Conservation (phyloP, 2,329 filamentous ascomycete species). For the Cephalotrichum gorgonifer region DNA sequence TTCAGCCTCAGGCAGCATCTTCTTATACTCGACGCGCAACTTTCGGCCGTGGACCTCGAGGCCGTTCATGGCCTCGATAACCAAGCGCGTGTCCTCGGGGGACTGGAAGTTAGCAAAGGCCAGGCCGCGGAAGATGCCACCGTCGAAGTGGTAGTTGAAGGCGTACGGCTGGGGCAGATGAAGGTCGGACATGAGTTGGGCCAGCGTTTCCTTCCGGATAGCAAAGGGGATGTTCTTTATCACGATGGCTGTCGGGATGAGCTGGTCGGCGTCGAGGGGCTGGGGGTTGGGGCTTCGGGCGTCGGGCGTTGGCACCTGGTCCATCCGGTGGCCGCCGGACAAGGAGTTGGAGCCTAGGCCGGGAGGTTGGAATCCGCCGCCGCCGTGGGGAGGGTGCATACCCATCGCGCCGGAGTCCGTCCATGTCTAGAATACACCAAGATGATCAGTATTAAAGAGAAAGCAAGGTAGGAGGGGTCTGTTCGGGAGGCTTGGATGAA, state of each 20-base stretch:
- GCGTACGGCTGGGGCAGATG: slow-evolving; percentile 90
- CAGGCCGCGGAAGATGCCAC: slow-evolving; percentile 88
- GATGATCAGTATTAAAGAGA: slow-evolving; percentile 4
- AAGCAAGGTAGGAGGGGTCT: not conserved
- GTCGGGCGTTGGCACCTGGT: slow-evolving; percentile 12
- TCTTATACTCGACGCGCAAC: slow-evolving; percentile 95
- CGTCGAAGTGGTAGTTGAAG: slow-evolving; percentile 99
- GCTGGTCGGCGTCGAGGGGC: slow-evolving; percentile 58
- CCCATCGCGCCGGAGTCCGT: slow-evolving; percentile 31
- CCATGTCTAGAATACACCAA: slow-evolving; percentile 29
- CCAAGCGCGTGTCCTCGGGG: slow-evolving; percentile 81
- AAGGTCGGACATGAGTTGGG: slow-evolving; percentile 88
- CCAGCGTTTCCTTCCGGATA: slow-evolving; percentile 91
- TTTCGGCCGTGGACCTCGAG: slow-evolving; percentile 93
- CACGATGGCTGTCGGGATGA: slow-evolving; percentile 96
- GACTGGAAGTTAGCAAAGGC: slow-evolving; percentile 98
- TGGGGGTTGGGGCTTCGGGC: slow-evolving; percentile 28
- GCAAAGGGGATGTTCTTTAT: slow-evolving; percentile 99
- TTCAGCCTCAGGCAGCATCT: slow-evolving; percentile 93
- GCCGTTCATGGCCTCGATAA: slow-evolving; percentile 91
- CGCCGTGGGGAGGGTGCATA: slow-evolving; percentile 27
- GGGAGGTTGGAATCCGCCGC: slow-evolving; percentile 20
- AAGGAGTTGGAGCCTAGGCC: slow-evolving; percentile 24
- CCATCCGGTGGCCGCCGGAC: slow-evolving; percentile 30
- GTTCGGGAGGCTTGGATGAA: slow-evolving; percentile 14